A percentile compares a stretch with the other conserved stretches of the same genome.
Evolutionary conservation across 2,329 filamentous ascomycete species (phyloP).

Genomic region (Colletotrichum lini): DNA sequence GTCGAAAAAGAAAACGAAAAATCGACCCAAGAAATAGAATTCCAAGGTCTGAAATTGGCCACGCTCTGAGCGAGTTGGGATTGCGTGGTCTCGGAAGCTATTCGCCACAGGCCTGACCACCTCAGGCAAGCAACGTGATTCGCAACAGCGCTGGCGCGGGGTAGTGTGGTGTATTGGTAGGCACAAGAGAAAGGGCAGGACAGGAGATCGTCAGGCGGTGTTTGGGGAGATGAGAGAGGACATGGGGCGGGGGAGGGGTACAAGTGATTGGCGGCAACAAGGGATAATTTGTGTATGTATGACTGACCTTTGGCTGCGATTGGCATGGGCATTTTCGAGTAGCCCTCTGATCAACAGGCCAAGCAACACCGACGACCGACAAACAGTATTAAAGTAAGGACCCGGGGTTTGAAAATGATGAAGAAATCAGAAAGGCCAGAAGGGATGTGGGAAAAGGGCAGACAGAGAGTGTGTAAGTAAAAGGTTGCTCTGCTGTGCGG

Average conservation of each 20-base stretch:
- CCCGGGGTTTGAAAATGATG: slow-evolving; percentile 12
- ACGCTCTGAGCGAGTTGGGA: slow-evolving; percentile 24
- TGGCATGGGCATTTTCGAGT: slow-evolving; percentile 39
- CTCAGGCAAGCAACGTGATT: slow-evolving; percentile 40
- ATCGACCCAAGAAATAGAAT: slow-evolving; percentile 9
- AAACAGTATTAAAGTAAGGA: background rate
- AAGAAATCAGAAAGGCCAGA: slow-evolving; percentile 2
- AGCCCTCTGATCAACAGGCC: slow-evolving; percentile 28
- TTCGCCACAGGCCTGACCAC: slow-evolving; percentile 43
- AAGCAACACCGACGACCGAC: background rate
- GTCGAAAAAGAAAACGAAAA: background rate
- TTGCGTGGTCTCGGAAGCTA: slow-evolving; percentile 36
- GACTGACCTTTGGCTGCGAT: slow-evolving; percentile 43
- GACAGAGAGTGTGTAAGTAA: slow-evolving; percentile 13
- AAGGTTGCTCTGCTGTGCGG: slow-evolving; percentile 1
- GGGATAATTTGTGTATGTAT: slow-evolving; percentile 18
- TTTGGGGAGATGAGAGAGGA: slow-evolving; percentile 23
- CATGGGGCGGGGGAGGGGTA: slow-evolving; percentile 15
- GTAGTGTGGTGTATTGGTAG: slow-evolving; percentile 9
- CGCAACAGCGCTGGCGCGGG: slow-evolving; percentile 37
- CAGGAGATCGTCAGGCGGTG: slow-evolving; percentile 38
- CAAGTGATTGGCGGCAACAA: slow-evolving; percentile 32
- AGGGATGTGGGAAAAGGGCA: slow-evolving; percentile 2
- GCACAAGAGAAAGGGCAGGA: slow-evolving; percentile 3
- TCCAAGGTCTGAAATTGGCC: slow-evolving; percentile 31